These are phyloP conservation scores for Linnemannia hyalina DNA, from an alignment of 192 early-diverging fungal genomes.

Conservation along the genomic window DNA sequence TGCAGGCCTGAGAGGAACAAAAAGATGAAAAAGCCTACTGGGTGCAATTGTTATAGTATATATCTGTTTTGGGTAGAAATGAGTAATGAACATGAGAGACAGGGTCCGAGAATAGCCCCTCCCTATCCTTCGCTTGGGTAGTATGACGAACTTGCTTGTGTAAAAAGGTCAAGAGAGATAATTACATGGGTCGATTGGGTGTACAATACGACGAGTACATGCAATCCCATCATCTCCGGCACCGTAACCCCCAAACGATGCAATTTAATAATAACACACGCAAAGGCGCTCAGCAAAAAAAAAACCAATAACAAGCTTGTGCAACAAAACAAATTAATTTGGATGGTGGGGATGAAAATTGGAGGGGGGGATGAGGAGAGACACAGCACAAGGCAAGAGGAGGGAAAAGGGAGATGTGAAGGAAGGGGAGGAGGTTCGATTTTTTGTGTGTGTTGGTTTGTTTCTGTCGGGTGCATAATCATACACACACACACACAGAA, in stretches of 20 bases:
- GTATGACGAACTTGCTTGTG: neutral
- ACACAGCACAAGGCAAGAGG: neutral
- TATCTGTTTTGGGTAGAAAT: too few species aligned
- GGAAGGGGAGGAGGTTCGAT: slow-evolving; percentile 4
- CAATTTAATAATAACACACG: slow-evolving; percentile 2
- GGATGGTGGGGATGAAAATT: neutral
- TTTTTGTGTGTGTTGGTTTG: neutral
- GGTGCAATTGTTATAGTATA: neutral
- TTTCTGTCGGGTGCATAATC: neutral
- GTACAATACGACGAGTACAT: neutral
- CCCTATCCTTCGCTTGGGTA: neutral
- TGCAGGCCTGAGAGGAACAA: neutral
- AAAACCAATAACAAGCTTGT: neutral
- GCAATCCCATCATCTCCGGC: neutral
- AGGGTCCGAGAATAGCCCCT: slow-evolving; percentile 1
- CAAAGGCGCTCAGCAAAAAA: neutral
- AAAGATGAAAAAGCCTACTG: neutral
- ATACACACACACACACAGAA: neutral
- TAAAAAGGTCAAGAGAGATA: too few species aligned
- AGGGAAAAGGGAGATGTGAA: neutral
- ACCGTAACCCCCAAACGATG: too few species aligned
- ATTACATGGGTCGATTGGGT: too few species aligned
- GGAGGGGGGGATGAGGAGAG: too few species aligned
- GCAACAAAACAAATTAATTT: slow-evolving; percentile 6
- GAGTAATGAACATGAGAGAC: neutral